Conservation (phyloP, 257 asterid genomes). For the Jacaranda copaia region DNA sequence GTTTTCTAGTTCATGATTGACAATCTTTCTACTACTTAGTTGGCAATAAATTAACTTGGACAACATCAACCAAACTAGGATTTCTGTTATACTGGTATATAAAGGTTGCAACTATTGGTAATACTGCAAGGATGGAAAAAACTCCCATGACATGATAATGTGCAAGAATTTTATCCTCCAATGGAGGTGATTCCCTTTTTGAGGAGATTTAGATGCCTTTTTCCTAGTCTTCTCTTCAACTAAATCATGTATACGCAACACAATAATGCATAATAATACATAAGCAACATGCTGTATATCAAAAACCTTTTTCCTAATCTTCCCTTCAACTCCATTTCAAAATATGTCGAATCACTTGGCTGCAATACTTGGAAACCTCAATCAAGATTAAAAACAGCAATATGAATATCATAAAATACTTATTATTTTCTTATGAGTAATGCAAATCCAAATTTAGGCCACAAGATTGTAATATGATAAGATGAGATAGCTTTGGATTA, state of each 20-base stretch:
- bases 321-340: slow-evolving; percentile 79
- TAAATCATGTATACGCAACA: no score
- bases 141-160: slow-evolving; percentile 25
- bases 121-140: slow-evolving; percentile 41
- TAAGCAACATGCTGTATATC: slow-evolving; percentile 61
- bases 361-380: slow-evolving; percentile 51
- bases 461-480: not conserved
- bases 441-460: not conserved
- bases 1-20: slow-evolving; percentile 40
- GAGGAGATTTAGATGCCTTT: not conserved
- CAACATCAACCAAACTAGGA: not conserved
- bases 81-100: slow-evolving; percentile 32
- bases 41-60: slow-evolving; percentile 24
- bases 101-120: slow-evolving; percentile 47
- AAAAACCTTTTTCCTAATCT: slow-evolving; percentile 75
- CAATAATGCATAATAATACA: not conserved
- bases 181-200: slow-evolving; percentile 26
- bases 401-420: not conserved
- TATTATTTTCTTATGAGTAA: not conserved
- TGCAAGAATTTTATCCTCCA: slow-evolving; percentile 18
- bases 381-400: slow-evolving; percentile 27
- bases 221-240: no score
- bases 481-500: not conserved
- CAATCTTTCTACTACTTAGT: slow-evolving; percentile 11
- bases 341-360: slow-evolving; percentile 91